A percentile compares a stretch with the other conserved stretches of the same genome.
Evolutionary conservation across 305 asterid genomes (phyloP).

Genomic region (Plantago coronopus): DNA sequence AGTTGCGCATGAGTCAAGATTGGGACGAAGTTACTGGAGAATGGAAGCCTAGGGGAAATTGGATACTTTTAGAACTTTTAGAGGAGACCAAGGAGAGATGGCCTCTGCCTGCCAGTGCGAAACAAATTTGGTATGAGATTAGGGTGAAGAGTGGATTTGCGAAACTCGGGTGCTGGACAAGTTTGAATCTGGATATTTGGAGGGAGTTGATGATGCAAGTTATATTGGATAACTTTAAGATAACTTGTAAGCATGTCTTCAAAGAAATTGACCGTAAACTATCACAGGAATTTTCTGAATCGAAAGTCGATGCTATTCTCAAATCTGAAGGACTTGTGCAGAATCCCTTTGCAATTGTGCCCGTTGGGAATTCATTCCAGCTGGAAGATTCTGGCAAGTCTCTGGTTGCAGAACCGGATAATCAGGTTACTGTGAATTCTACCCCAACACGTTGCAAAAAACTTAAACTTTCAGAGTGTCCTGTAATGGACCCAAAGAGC

Average conservation of each 20-base stretch:
- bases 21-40: constrained; percentile 77
- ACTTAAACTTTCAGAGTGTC: constrained; percentile 14
- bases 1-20: constrained; percentile 51
- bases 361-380: constrained; percentile 27
- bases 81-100: constrained; percentile 45
- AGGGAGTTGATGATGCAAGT: constrained; percentile 47
- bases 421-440: constrained; percentile 15
- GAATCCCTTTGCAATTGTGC: constrained; percentile 17
- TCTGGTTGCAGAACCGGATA: constrained; percentile 24
- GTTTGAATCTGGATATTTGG: constrained; percentile 41
- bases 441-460: constrained; percentile 22
- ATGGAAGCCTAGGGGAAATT: constrained; percentile 64
- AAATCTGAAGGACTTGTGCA: constrained; percentile 26
- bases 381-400: constrained; percentile 19
- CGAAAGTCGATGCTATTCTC: constrained; percentile 29
- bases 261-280: constrained; percentile 35
- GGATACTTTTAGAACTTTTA: constrained; percentile 68
- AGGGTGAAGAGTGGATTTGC: constrained; percentile 42
- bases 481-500: constrained; percentile 22
- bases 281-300: constrained; percentile 35
- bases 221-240: constrained; percentile 39
- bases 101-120: constrained; percentile 59
- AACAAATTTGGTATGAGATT: constrained; percentile 87
- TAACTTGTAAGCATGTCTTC: constrained; percentile 37
- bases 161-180: constrained; percentile 66